Evolutionary conservation across 1,284 basidiomycete genomes (phyloP), one percentile per base, ranked within the genome.

Genomic region (Phellinidium pouzarii): DNA sequence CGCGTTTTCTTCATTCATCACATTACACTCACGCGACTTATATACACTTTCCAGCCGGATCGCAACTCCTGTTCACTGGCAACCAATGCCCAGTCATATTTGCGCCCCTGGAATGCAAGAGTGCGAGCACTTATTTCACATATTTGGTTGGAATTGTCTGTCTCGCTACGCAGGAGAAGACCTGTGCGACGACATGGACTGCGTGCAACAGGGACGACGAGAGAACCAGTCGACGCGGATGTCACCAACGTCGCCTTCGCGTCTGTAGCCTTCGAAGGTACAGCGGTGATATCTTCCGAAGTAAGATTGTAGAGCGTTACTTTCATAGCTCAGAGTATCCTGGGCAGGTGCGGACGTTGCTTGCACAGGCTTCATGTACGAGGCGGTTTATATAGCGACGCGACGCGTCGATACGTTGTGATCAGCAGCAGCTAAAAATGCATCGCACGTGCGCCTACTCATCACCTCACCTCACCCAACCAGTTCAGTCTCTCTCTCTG

Each of bases 1-100:
- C 25, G 29, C 6, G 26, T 17, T 34, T n/a, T 38, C 11, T 4
- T 14, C 17, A 43, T 42, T 22, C 26, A 3, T 37, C 14, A 4
- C 29, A n/a, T 44, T 34, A 25, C 2, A 51, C 53, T 47, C 19
- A 51, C 49, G 4, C 44, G 42, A 12, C 17, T 25, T 4, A 55
- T 17, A 37, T 50, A 55, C 14, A 55, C 40, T 43, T 37, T 55
- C 53, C 53, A 55, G 25, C 36, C 44, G 23, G 2, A 38, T 3
- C 34, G 11, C 19, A 42, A 34, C 17, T 50, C 52, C 27, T 38
- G 25, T 26, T 53, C 40, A 22, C 40, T 48, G 14, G 38, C 25
- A 3, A 55, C 19, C 22, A 50, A 22, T 34, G 44, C n/a, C 53
- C 53, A 55, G 22, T 48, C 31, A 14, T 11, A 36, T 14, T 47